phyloP scores from a whole-genome alignment of 2,329 filamentous ascomycete genomes.

The Paraphaeosphaeria sporulosa region DNA sequence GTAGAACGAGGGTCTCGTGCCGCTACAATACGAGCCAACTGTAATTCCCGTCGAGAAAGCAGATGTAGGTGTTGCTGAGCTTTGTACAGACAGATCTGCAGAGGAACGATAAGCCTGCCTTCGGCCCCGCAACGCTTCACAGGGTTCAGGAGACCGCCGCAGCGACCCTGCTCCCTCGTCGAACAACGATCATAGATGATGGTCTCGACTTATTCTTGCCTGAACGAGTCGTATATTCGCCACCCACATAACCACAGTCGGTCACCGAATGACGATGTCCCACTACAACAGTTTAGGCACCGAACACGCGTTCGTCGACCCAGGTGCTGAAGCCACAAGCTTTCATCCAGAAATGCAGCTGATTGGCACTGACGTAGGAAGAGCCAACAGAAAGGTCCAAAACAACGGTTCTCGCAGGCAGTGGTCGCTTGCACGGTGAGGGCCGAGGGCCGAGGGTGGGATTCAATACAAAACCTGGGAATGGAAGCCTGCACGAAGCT shows the following conservation, averaged over 20 bases:
- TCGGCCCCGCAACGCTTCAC: constrained; percentile 1
- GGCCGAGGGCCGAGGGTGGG: too few species aligned
- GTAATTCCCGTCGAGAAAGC: background rate
- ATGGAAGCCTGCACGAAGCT: background rate
- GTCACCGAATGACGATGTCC: background rate
- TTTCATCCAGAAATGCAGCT: background rate
- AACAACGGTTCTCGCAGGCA: background rate
- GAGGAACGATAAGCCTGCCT: constrained; percentile 6
- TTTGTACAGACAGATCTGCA: background rate
- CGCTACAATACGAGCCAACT: constrained; percentile 4
- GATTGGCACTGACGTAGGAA: background rate
- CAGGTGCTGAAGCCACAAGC: background rate
- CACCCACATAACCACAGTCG: background rate
- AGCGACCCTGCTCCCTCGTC: background rate
- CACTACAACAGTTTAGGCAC: background rate
- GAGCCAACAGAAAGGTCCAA: background rate
- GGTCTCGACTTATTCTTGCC: background rate
- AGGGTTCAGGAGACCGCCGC: background rate
- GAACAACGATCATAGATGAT: background rate
- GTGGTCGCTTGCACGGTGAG: background rate
- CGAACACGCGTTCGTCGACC: background rate
- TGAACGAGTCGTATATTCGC: background rate
- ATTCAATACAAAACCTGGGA: background rate
- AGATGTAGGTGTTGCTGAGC: constrained; percentile 4
- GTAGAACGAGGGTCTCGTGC: background rate